phyloP scores from a whole-genome alignment of 495 filamentous ascomycete species.

The Penicillium angulare region DNA sequence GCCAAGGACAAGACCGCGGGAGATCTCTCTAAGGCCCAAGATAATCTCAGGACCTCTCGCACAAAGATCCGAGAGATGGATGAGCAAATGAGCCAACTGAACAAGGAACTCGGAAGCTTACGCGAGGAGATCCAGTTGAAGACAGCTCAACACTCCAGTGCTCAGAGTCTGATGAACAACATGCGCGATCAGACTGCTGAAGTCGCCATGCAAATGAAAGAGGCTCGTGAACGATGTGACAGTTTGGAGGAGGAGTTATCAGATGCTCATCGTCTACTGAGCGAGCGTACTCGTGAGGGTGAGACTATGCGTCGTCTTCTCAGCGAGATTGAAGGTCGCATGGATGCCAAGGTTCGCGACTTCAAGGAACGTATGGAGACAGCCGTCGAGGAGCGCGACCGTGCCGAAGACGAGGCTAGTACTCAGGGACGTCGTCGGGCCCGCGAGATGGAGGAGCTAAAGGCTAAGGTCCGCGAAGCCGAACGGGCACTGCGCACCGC shows the following conservation, averaged over 20 bases:
- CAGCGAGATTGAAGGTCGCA: slow-evolving; percentile 78
- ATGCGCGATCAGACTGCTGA: slow-evolving; percentile 92
- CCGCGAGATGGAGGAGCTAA: slow-evolving; percentile 84
- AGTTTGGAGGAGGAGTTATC: slow-evolving; percentile 90
- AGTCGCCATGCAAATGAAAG: slow-evolving; percentile 89
- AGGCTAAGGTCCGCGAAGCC: slow-evolving; percentile 70
- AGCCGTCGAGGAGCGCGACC: slow-evolving; percentile 86
- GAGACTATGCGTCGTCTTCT: slow-evolving; percentile 93
- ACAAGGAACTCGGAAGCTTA: slow-evolving; percentile 61
- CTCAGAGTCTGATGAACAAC: slow-evolving; percentile 80
- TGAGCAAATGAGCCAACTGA: slow-evolving; percentile 62
- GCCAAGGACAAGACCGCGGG: slow-evolving; percentile 62
- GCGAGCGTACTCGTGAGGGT: slow-evolving; percentile 87
- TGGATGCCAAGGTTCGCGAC: slow-evolving; percentile 77
- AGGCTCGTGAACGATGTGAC: slow-evolving; percentile 77
- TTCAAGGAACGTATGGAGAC: slow-evolving; percentile 88
- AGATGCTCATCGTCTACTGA: slow-evolving; percentile 84
- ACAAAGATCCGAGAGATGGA: slow-evolving; percentile 67
- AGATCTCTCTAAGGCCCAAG: slow-evolving; percentile 68
- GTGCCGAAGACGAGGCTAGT: slow-evolving; percentile 85
- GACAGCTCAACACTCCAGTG: slow-evolving; percentile 78
- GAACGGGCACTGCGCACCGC: slow-evolving; percentile 72
- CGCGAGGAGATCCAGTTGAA: slow-evolving; percentile 82
- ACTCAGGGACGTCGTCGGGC: slow-evolving; percentile 70
- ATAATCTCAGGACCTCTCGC: slow-evolving; percentile 64